Conservation (phyloP, 75 land plant species). For the Azolla pinnata region DNA sequence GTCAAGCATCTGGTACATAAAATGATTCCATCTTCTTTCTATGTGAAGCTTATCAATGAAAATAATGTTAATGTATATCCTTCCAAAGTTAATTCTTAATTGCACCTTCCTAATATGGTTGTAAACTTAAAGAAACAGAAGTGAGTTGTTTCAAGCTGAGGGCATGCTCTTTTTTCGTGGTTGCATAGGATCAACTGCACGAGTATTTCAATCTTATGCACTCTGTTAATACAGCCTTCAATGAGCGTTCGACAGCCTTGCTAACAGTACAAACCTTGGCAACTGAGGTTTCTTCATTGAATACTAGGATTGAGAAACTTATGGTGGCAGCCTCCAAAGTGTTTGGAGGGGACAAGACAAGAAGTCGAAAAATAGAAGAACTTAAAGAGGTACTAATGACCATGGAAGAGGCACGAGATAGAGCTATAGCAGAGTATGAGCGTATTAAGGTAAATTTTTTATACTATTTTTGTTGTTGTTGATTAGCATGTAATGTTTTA, state of each 20-base stretch:
- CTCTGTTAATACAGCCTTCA: conserved; percentile 59
- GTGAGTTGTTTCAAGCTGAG: not conserved
- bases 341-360: conserved; percentile 77
- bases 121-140: not conserved
- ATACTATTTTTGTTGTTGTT: not conserved
- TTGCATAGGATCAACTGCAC: conserved; percentile 66
- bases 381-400: conserved; percentile 46
- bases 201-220: conserved; percentile 79
- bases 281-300: conserved; percentile 57
- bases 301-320: conserved; percentile 58
- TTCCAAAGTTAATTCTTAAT: not conserved
- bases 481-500: no score
- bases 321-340: conserved; percentile 64
- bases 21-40: not conserved
- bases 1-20: conserved; percentile 71
- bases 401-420: conserved; percentile 62
- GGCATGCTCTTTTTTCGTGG: conserved; percentile 9
- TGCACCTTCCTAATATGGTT: not conserved
- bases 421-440: conserved; percentile 71
- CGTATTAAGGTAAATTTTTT: conserved; percentile 62
- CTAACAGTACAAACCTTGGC: conserved; percentile 69
- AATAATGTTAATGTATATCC: no score
- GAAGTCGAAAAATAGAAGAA: conserved; percentile 64
- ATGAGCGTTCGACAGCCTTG: conserved; percentile 77
- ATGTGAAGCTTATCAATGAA: no score